These are phyloP conservation scores for Didymella segeticola DNA, from an alignment of 2,329 filamentous ascomycete species.

Conservation along the genomic window DNA sequence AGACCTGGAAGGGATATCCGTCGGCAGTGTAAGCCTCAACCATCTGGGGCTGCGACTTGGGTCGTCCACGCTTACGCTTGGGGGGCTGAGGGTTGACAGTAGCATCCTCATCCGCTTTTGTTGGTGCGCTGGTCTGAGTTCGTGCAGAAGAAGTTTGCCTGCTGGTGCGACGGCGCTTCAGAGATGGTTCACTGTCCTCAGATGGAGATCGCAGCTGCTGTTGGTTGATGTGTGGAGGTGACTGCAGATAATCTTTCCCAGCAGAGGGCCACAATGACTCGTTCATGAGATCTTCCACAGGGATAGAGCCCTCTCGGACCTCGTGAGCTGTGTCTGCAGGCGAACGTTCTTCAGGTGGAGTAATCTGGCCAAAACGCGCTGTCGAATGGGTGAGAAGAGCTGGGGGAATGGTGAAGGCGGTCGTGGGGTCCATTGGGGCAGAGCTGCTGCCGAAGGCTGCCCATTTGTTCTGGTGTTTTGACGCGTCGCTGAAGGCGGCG, in stretches of 20 bases:
- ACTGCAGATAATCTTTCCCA: background rate
- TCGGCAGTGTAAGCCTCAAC: slow-evolving; percentile 41
- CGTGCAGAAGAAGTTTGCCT: slow-evolving; percentile 23
- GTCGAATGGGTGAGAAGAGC: slow-evolving; percentile 37
- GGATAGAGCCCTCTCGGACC: slow-evolving; percentile 32
- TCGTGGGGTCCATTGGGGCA: slow-evolving; percentile 8
- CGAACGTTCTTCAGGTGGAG: slow-evolving; percentile 46
- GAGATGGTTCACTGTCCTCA: slow-evolving; percentile 15
- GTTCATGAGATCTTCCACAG: slow-evolving; percentile 38
- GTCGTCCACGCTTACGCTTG: slow-evolving; percentile 47
- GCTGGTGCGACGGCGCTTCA: slow-evolving; percentile 41
- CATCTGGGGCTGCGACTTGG: slow-evolving; percentile 44
- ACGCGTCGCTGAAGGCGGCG: slow-evolving; percentile 27
- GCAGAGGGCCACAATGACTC: slow-evolving; percentile 33
- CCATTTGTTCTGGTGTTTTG: slow-evolving; percentile 33
- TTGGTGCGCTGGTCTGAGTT: background rate
- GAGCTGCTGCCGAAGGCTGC: slow-evolving; percentile 21
- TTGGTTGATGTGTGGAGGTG: slow-evolving; percentile 4
- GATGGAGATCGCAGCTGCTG: slow-evolving; percentile 14
- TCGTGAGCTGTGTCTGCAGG: slow-evolving; percentile 26
- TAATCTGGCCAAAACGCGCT: slow-evolving; percentile 46
- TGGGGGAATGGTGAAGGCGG: slow-evolving; percentile 38
- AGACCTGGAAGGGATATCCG: slow-evolving; percentile 43
- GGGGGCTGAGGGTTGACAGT: slow-evolving; percentile 34
- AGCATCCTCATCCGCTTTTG: slow-evolving; percentile 20